Evolutionary conservation across 345 rosid species (phyloP), one percentile per base, ranked within the genome.

Genomic region (Adansonia digitata): DNA sequence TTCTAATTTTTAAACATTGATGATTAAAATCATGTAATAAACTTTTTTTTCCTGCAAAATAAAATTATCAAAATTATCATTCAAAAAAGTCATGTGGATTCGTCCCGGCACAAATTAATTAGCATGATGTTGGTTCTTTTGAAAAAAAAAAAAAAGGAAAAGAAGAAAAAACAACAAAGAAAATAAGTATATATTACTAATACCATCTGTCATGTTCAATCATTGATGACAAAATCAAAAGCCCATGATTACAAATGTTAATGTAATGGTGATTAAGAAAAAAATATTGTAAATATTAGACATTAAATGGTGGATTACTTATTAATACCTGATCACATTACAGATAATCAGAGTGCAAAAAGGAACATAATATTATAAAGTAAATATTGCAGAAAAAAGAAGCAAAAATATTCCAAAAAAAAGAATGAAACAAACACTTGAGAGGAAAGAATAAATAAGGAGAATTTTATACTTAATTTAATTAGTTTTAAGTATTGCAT

Each of bases 401-500:
- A 75, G 82, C 78, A 81, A 76, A 81, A 74, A 84, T 87, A 82
- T 88, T 84, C 85, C 60, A 67, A 80, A 78, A 80, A 78, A 77
- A 39, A 74, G 86, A 81, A 83, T 55, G 76, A 82, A 78, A 86
- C 91, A 84, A 83, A 84, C 89, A 82, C 79, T 61, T 70, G 74
- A 49, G 59, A 66, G 60, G 60, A 29, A 60, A 72, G 29, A 31
- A 48, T 48, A 53, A 53, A 53, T 53, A 20, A 55, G 29, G 60
- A 22, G 60, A 53, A 17, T 7, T 26, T 5, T 46, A 35, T 24
- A 52, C 14, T 27, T 48, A 55, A 53, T 53, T 22, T 14, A 34
- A 84, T 74, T 84, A 39, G 55, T 74, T 83, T 79, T 78, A 73
- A 74, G 35, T 37, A 42, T 57, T 24, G 81, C 55, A 75, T 85